Evolutionary conservation across 768 basidiomycete genomes (phyloP).

Genomic region (Lactarius hengduanensis): DNA sequence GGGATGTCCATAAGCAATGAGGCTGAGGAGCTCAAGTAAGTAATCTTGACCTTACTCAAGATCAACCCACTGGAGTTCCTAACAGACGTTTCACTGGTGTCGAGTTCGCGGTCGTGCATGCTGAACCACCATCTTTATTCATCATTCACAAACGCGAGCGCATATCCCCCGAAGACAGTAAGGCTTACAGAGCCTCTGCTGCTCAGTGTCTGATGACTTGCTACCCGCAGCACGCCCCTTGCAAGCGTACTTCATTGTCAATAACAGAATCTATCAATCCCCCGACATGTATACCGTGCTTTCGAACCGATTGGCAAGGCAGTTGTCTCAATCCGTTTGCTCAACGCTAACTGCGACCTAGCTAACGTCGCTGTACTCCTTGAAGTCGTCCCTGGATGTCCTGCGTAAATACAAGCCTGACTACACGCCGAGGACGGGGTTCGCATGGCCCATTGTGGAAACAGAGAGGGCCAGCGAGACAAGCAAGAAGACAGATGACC

Average conservation of each 20-base stretch:
- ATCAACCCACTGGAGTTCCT: not conserved
- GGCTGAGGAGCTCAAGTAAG: conserved; percentile 81
- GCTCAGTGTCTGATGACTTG: conserved; percentile 18
- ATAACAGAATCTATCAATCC: conserved; percentile 86
- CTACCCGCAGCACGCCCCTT: conserved; percentile 58
- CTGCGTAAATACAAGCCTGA: conserved; percentile 74
- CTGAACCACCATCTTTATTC: conserved; percentile 77
- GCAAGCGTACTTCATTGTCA: conserved; percentile 84
- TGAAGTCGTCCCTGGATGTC: conserved; percentile 75
- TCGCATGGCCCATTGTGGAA: conserved; percentile 80
- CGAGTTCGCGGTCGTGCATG: conserved; percentile 83
- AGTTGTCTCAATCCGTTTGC: conserved; percentile 8
- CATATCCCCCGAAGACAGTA: conserved; percentile 80
- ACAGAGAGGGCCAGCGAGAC: conserved; percentile 41
- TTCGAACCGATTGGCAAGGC: conserved; percentile 74
- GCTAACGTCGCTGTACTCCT: conserved; percentile 66
- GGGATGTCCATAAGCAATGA: conserved; percentile 76
- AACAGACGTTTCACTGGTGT: conserved; percentile 80
- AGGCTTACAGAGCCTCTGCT: conserved; percentile 28
- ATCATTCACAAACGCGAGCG: conserved; percentile 89
- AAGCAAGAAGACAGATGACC: conserved; percentile 40
- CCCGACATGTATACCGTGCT: conserved; percentile 83
- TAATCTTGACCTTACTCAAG: conserved; percentile 5
- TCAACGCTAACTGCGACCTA: conserved; percentile 31
- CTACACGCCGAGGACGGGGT: conserved; percentile 80